phyloP scores from a whole-genome alignment of 805 yeast genomes.

The Schwanniomyces polymorphus region DNA sequence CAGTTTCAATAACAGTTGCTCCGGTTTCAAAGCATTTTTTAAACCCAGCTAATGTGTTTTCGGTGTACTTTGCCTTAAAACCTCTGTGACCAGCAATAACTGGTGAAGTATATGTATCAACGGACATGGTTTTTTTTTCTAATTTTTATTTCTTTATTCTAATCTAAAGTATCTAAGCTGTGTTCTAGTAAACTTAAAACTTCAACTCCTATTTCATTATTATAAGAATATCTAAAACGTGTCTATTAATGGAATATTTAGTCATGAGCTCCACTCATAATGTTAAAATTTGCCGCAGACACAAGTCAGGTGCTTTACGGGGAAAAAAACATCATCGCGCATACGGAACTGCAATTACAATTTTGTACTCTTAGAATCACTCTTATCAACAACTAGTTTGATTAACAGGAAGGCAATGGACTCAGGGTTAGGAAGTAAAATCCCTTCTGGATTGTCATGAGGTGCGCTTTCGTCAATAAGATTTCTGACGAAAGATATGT shows the following conservation, averaged over 20 bases:
- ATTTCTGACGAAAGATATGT: slow-evolving; percentile 48
- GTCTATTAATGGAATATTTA: neutral
- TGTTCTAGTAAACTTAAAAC: neutral
- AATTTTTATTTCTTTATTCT: neutral
- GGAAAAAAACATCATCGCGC: neutral
- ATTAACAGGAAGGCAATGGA: slow-evolving; percentile 47
- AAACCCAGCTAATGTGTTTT: slow-evolving; percentile 40
- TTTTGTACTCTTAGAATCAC: neutral
- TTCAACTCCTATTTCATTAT: neutral
- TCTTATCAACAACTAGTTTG: slow-evolving; percentile 36
- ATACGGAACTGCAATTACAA: neutral
- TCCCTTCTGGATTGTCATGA: slow-evolving; percentile 32
- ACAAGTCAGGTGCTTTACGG: neutral
- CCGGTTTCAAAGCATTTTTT: slow-evolving; percentile 35
- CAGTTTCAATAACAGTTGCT: slow-evolving; percentile 43
- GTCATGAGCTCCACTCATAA: neutral
- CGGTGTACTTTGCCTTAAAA: slow-evolving; percentile 39
- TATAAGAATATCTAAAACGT: neutral
- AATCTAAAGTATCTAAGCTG: neutral
- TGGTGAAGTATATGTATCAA: slow-evolving; percentile 11
- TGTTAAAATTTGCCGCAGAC: neutral
- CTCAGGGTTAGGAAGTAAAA: slow-evolving; percentile 42
- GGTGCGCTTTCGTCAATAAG: slow-evolving; percentile 29
- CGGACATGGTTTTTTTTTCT: neutral
- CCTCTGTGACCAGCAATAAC: slow-evolving; percentile 45